Evolutionary conservation across 208 protist genomes (phyloP).

Genomic region (Leishmania martiniquensis): DNA sequence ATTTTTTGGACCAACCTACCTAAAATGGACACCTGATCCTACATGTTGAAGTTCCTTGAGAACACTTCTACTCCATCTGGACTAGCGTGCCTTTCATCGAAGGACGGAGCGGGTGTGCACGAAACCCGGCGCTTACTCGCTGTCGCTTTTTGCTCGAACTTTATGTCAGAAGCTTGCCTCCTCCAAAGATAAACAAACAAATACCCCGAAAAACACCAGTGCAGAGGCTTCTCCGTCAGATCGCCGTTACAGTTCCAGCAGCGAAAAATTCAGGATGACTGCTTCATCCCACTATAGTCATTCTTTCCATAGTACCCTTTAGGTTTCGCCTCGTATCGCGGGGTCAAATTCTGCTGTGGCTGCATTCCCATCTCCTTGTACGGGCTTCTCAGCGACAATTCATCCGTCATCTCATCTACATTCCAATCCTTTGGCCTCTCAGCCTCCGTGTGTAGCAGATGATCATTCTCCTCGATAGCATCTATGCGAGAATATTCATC

Average conservation of each 20-base stretch:
- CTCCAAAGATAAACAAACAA: neutral
- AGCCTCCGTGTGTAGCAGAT: slow-evolving; percentile 57
- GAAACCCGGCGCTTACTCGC: neutral
- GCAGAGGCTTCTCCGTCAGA: neutral
- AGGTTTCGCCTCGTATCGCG: slow-evolving; percentile 83
- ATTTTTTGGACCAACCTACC: neutral
- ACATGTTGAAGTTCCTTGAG: too few relatives aligned
- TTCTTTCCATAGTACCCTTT: slow-evolving; percentile 73
- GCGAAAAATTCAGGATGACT: slow-evolving; percentile 35
- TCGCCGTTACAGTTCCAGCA: neutral
- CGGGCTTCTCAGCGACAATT: slow-evolving; percentile 51
- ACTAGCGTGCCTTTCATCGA: neutral
- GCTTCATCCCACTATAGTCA: slow-evolving; percentile 87
- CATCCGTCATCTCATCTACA: slow-evolving; percentile 78
- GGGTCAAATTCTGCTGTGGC: slow-evolving; percentile 67
- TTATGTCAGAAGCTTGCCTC: neutral
- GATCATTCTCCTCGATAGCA: slow-evolving; percentile 75
- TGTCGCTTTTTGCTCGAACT: neutral
- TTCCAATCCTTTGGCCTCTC: slow-evolving; percentile 82
- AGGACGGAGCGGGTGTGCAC: neutral
- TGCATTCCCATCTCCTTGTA: slow-evolving; percentile 91
- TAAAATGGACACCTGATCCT: neutral
- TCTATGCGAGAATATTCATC: slow-evolving; percentile 72
- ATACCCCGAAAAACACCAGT: neutral
- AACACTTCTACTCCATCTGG: neutral